phyloP scores from a whole-genome alignment of 2,329 filamentous ascomycete species.

The Epichloe hybrida region DNA sequence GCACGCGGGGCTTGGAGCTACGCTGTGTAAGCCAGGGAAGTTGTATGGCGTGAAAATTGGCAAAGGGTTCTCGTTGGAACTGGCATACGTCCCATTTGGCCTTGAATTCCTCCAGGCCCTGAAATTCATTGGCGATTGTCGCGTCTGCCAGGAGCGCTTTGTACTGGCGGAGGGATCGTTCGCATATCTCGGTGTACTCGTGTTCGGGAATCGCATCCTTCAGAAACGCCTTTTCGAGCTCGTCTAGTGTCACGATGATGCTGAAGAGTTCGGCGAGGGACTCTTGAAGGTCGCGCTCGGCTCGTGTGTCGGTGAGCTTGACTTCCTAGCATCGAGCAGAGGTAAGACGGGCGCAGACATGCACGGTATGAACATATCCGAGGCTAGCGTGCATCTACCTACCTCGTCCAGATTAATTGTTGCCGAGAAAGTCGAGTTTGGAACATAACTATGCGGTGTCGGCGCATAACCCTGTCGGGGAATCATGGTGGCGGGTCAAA shows the following conservation, averaged over 20 bases:
- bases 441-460: slow-evolving; percentile 82
- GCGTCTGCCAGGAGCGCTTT: slow-evolving; percentile 88
- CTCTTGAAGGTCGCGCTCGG: slow-evolving; percentile 86
- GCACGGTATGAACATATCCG: neutral
- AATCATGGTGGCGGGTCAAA: slow-evolving; percentile 30
- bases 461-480: slow-evolving; percentile 67
- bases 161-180: slow-evolving; percentile 88
- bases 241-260: slow-evolving; percentile 90
- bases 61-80: too few relatives aligned
- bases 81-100: slow-evolving; percentile 69
- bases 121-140: slow-evolving; percentile 76
- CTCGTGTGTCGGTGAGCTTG: slow-evolving; percentile 73
- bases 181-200: slow-evolving; percentile 95
- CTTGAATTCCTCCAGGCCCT: slow-evolving; percentile 83
- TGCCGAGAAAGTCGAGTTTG: slow-evolving; percentile 67
- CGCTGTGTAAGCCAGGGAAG: slow-evolving; percentile 1
- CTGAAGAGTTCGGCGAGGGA: slow-evolving; percentile 95
- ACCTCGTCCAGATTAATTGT: slow-evolving; percentile 92
- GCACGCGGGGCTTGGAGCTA: slow-evolving; percentile 91
- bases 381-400: slow-evolving; percentile 11
- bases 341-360: neutral
- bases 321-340: slow-evolving; percentile 52
- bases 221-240: slow-evolving; percentile 90
- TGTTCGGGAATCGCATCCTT: slow-evolving; percentile 85
- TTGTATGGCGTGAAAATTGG: neutral